Base-by-base conservation (phyloP, 805 yeast genomes). In the Nakazawaea anatomiae region DNA sequence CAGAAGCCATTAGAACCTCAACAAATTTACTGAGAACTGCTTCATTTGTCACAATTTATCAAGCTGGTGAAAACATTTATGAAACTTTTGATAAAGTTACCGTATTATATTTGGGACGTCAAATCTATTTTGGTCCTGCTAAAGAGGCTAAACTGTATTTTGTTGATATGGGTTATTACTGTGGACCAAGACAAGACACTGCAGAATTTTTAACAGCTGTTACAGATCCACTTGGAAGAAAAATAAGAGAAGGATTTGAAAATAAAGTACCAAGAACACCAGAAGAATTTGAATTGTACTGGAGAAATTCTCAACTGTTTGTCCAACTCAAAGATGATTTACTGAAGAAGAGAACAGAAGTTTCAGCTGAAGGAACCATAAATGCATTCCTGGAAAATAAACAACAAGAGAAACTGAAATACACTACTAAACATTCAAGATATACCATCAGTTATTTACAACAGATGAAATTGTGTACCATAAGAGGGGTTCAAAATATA, bases 121-220 rank as follows among this genome's bases (percentile, higher is more conserved):
- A 83, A 64, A 70, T 85, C 44, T 84, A 67, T 61, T 84, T 73
- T 58, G 90, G 90, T 10, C 78, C 82, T 6, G 70, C 74, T 14
- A 60, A 58, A 4, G 65, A 70, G 42, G 89, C 88, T 4, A 77
- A 76, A 57, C 66, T 68, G 39, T 84, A 74, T 62, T 84, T 84
- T 60, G 74, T 74, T 55, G 69, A 72, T 30, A 81, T 84, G 87
- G 90, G 89, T 14, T 84, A 70, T 60, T 66, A 69, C 39, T 80
- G 84, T 55, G 87, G 85, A 27, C 69, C 77, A 6, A 73, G 89
- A 58, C 87, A 82, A 68, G 75, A 86, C 3, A 80, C 88, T 12
- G 85, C 89, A 11, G 89, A 85, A 60, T 85, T 83, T 61, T 67
- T 84, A 58, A 84, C 89, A 1, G 80, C 88, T 1, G 73, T 84